Conservation (phyloP, 2,329 filamentous ascomycete genomes). For the Trichoderma atrobrunneum region DNA sequence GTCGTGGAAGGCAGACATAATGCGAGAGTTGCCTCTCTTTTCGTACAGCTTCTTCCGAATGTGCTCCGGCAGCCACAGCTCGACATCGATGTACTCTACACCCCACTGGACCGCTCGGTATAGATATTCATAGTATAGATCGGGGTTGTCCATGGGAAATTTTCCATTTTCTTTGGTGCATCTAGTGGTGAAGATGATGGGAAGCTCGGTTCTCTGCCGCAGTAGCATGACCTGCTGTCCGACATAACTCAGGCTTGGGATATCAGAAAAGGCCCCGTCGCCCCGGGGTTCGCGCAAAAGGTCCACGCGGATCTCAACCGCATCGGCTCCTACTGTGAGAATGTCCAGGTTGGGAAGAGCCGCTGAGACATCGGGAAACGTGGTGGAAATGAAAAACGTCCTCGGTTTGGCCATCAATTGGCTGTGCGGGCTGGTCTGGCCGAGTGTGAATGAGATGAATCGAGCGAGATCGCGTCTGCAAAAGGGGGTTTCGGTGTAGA, state of each 20-base stretch:
- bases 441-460: slow-evolving; percentile 75
- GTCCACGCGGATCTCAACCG: slow-evolving; percentile 81
- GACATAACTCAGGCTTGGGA: slow-evolving; percentile 80
- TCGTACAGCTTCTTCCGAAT: slow-evolving; percentile 67
- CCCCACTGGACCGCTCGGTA: slow-evolving; percentile 84
- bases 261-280: slow-evolving; percentile 58
- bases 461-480: slow-evolving; percentile 73
- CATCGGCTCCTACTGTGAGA: slow-evolving; percentile 80
- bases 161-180: slow-evolving; percentile 79
- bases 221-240: slow-evolving; percentile 83
- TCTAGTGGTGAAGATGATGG: slow-evolving; percentile 85
- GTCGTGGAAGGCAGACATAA: slow-evolving; percentile 91
- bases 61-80: slow-evolving; percentile 78
- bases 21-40: slow-evolving; percentile 72
- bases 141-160: slow-evolving; percentile 78
- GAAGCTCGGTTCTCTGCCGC: slow-evolving; percentile 78
- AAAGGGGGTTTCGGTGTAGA: slow-evolving; percentile 72
- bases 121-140: slow-evolving; percentile 75
- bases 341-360: slow-evolving; percentile 84
- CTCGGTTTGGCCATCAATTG: slow-evolving; percentile 73
- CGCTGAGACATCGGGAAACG: slow-evolving; percentile 80
- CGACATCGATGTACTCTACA: slow-evolving; percentile 85
- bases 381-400: slow-evolving; percentile 84
- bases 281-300: slow-evolving; percentile 68
- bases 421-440: slow-evolving; percentile 75